Conservation (phyloP, 805 yeast species). For the Cyberlindnera xylosilytica region DNA sequence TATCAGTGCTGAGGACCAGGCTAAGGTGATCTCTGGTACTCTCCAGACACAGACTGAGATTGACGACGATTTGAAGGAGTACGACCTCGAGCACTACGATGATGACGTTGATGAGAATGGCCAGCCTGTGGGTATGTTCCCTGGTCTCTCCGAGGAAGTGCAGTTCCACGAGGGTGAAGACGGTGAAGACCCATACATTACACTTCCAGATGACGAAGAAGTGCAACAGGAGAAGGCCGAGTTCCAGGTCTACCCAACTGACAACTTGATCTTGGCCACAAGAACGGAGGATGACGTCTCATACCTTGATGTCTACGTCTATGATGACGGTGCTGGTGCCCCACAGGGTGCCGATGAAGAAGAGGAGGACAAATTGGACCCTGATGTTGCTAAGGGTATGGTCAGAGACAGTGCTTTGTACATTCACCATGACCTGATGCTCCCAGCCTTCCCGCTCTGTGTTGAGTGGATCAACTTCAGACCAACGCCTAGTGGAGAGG, state of each 20-base stretch:
- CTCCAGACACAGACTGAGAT: conserved; percentile 47
- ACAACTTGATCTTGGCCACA: conserved; percentile 83
- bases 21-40: conserved; percentile 16
- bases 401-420: conserved; percentile 74
- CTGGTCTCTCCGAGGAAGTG: conserved; percentile 65
- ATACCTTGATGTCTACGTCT: conserved; percentile 87
- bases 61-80: conserved; percentile 87
- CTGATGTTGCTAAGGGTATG: conserved; percentile 71
- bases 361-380: conserved; percentile 61
- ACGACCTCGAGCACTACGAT: conserved; percentile 82
- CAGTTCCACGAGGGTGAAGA: conserved; percentile 49
- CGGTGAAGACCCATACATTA: conserved; percentile 42
- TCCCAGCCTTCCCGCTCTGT: conserved; percentile 95
- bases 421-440: conserved; percentile 94
- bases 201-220: conserved; percentile 50
- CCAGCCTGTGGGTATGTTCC: conserved; percentile 67
- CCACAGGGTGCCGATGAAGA: conserved; percentile 64
- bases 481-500: conserved; percentile 41
- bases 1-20: conserved; percentile 26
- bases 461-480: conserved; percentile 89
- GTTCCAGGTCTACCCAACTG: conserved; percentile 83
- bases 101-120: conserved; percentile 50
- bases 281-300: conserved; percentile 96
- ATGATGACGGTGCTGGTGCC: conserved; percentile 90
- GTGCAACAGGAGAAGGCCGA: conserved; percentile 76